Base-by-base conservation (phyloP, 805 yeast species). In the Ogataea haglerorum region DNA sequence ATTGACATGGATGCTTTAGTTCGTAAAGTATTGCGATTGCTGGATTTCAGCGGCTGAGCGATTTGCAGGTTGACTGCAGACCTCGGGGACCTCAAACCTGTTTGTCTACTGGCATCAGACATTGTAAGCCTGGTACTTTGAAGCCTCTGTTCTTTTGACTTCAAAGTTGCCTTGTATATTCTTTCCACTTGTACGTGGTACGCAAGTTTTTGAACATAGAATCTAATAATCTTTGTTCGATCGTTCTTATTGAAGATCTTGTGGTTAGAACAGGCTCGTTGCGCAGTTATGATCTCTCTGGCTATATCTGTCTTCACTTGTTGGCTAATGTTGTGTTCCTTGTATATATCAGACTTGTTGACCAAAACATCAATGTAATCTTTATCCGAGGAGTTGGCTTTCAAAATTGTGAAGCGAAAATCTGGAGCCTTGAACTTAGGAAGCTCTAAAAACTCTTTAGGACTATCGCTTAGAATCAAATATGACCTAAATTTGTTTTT, bases 401-500 rank as follows among this genome's bases (percentile, higher is more conserved):
- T 55, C 30, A 78, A 54, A 1, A 76, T 61, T 1, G 52, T 26
- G 43, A 76, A 76, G 26, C 50, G 42, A 51, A 67, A 53, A 36
- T 60, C 47, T 1, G 52, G 48, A 8, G 42, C 51, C 33, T 52
- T 54, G 38, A 53, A 50, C 21, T 35, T 49, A 36, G 62, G 69
- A 34, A 57, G 57, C 45, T 30, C 39, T 15, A 27, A 62, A 21
- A 66, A 53, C 40, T 68, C 65, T 18, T 54, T 63, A 3, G 88
- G 86, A 7, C 45, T 42, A 18, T 65, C 77, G 3, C 78, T 64
- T 16, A 83, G 58, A 4, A 83, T 68, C 49, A 85, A 72, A 52
- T 75, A 57, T 1, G 85, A 66, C 40, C 91, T 65, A 57, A 80
- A 82, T 58, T 76, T 75, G 65, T 83, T 83, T 53, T 80, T 81